A percentile compares a stretch with the other conserved stretches of the same genome.
Conservation (phyloP, 1,284 basidiomycete species). For the Vanrija humicola region DNA sequence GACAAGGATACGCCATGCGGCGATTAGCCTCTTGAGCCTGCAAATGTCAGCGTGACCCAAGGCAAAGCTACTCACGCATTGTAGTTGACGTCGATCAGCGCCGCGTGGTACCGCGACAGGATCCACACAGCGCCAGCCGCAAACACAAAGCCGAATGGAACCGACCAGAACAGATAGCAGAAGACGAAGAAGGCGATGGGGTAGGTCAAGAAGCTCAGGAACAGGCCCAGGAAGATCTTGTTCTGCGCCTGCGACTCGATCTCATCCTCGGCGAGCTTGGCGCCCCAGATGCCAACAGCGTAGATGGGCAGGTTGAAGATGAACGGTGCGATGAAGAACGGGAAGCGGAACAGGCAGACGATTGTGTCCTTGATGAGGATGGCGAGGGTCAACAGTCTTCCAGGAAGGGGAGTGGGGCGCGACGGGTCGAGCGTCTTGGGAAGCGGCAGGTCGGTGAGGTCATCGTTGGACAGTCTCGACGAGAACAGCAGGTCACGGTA, state of each 20-base stretch:
- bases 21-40: constrained; percentile 66
- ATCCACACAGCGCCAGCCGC: constrained; percentile 60
- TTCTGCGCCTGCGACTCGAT: constrained; percentile 83
- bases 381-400: constrained; percentile 72
- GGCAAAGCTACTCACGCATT: constrained; percentile 58
- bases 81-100: constrained; percentile 62
- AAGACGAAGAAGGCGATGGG: constrained; percentile 74
- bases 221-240: constrained; percentile 77
- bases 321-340: constrained; percentile 81
- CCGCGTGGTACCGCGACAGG: constrained; percentile 69
- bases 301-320: constrained; percentile 79
- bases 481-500: constrained; percentile 84
- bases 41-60: neutral
- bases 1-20: constrained; percentile 83
- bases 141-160: constrained; percentile 54
- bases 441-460: constrained; percentile 63
- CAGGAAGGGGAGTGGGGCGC: constrained; percentile 66
- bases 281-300: constrained; percentile 68
- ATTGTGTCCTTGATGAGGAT: constrained; percentile 73
- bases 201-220: constrained; percentile 72
- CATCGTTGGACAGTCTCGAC: constrained; percentile 74
- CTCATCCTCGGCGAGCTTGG: constrained; percentile 72
- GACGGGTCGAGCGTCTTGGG: constrained; percentile 74
- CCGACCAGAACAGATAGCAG: constrained; percentile 73
- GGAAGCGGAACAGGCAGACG: constrained; percentile 64